A percentile compares a stretch with the other conserved stretches of the same genome.
Evolutionary conservation across 2,329 filamentous ascomycete genomes (phyloP).

Genomic region (Phaeosphaeria sp.): DNA sequence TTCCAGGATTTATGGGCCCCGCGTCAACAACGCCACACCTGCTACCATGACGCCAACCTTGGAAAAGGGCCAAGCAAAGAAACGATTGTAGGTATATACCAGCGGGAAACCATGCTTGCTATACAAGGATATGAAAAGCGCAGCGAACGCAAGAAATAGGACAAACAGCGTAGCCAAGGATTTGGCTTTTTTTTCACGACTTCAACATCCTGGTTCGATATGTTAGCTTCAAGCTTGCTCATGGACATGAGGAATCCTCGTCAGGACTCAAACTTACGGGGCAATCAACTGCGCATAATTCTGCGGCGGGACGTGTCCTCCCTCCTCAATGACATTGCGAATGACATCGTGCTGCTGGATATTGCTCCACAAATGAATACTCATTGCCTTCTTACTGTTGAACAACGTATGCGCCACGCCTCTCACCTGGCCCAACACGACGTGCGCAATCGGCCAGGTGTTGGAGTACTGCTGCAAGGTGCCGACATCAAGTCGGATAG

Average conservation of each 20-base stretch:
- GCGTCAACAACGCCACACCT: not conserved
- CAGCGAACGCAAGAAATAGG: not conserved
- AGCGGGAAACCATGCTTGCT: constrained; percentile 4
- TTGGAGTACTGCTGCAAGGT: constrained; percentile 71
- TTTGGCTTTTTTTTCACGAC: constrained; percentile 21
- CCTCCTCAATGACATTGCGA: constrained; percentile 42
- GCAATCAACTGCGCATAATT: constrained; percentile 45
- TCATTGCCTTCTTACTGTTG: constrained; percentile 49
- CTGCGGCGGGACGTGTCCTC: constrained; percentile 37
- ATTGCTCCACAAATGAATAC: constrained; percentile 47
- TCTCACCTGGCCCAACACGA: constrained; percentile 75
- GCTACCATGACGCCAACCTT: constrained; percentile 1
- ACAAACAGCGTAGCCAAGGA: not conserved
- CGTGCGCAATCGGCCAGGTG: constrained; percentile 75
- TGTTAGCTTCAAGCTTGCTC: constrained; percentile 1
- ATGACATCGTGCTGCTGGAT: constrained; percentile 45
- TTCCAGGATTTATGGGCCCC: not conserved
- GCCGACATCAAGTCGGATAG: constrained; percentile 79
- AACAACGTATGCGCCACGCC: constrained; percentile 79
- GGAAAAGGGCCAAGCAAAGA: not conserved
- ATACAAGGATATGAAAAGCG: not conserved
- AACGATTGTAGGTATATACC: not conserved
- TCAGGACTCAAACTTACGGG: constrained; percentile 34
- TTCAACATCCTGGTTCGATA: constrained; percentile 35
- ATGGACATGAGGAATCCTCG: not conserved